Conservation (phyloP, 2,329 filamentous ascomycete species). For the Bisporella sp. region DNA sequence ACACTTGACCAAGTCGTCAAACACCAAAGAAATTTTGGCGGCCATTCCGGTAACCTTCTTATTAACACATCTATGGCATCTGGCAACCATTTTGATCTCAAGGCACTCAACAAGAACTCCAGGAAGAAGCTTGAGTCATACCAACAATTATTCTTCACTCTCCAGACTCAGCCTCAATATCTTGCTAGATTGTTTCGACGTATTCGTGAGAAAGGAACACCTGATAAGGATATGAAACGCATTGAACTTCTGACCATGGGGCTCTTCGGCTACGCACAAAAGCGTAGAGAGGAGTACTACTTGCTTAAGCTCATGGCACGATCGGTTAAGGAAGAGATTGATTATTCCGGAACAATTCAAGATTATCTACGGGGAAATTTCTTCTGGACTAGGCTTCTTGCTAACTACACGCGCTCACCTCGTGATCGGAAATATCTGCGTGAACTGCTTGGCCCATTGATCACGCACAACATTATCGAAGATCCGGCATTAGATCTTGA, state of each 20-base stretch:
- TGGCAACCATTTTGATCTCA: conserved; percentile 89
- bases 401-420: conserved; percentile 84
- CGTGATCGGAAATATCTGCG: conserved; percentile 88
- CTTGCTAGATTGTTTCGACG: conserved; percentile 81
- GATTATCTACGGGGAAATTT: conserved; percentile 86
- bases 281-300: conserved; percentile 94
- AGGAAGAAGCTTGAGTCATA: conserved; percentile 93
- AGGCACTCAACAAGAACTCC: conserved; percentile 95
- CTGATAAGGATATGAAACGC: conserved; percentile 88
- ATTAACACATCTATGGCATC: conserved; percentile 85
- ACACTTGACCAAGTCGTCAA: conserved; percentile 95
- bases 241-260: conserved; percentile 94
- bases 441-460: conserved; percentile 75
- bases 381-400: conserved; percentile 85
- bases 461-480: conserved; percentile 88
- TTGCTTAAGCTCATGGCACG: conserved; percentile 79
- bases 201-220: conserved; percentile 72
- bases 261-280: conserved; percentile 94
- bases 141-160: conserved; percentile 93
- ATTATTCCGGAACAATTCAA: conserved; percentile 63
- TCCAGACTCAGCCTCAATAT: conserved; percentile 95
- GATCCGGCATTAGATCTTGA: conserved; percentile 87
- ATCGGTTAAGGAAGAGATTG: conserved; percentile 80
- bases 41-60: conserved; percentile 75
- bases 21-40: conserved; percentile 93